Evolutionary conservation across 2,329 filamentous ascomycete genomes (phyloP), one percentile per base, ranked within the genome.

Genomic region (Trichoderma oligosporum): DNA sequence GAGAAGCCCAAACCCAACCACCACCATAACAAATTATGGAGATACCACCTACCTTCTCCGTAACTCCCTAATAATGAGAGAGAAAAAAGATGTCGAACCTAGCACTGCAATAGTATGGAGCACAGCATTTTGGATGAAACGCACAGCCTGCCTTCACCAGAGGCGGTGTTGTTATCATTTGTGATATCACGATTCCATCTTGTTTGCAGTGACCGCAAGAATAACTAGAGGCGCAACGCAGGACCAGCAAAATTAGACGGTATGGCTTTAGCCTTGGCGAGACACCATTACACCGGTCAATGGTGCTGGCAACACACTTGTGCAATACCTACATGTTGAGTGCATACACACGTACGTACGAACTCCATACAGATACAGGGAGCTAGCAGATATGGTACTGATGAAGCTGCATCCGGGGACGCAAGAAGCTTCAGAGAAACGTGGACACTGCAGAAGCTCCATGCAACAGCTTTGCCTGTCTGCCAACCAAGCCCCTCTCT

Each of bases 151-250:
- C 39, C n/a, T 45, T 36, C 33, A 38, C 31, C 51, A 27, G 52
- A 42, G 47, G 55, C 55, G 55, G 55, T 57, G 55, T 44, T 57
- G 55, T n/a, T 51, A 41, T 57, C 55, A 57, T 57, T 52, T 51
- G 39, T 51, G 55, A 57, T 57, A 57, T 38, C 38, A 44, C 33
- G 42, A 47, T 56, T 42, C 18, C 33, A 48, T 47, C 51, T 54
- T 11, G 12, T 20, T 18, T 11, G 8, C 42, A 48, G 53, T 56
- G 53, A 56, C 53, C 55, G 55, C 55, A 51, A 57, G 47, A 57
- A 57, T 52, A 42, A 44, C 55, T 52, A 52, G 46, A 35, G 55
- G 53, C 4, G 22, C 47, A 12, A 41, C 22, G 36, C 36, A 44
- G 36, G 29, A 44, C 45, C 45, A 57, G 55, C 47, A 51, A 57